Evolutionary conservation across 768 basidiomycete species (phyloP), one percentile per base, ranked within the genome.

Genomic region (Termitomyces sp.): DNA sequence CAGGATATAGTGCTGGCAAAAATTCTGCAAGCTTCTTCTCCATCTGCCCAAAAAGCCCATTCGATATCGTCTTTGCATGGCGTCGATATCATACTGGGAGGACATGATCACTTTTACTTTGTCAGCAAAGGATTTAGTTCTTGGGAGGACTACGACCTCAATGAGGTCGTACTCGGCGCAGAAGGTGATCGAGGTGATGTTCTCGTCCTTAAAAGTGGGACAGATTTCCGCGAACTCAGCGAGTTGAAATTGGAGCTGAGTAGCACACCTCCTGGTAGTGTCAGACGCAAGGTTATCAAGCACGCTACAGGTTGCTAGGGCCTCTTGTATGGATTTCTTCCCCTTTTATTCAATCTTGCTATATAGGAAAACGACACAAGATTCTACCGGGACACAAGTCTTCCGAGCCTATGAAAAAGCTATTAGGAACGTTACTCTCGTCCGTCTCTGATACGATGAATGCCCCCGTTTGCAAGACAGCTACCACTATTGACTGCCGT

Each of bases 41-140:
- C 88, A 1, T 73, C 77, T 13, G 77, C 75, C 18, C 87, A 86
- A 66, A 54, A 73, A 34, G 59, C 60, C 3, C 65, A 65, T 5
- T 64, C 81, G 2, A 77, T 88, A 44, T 73, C 73, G 20, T 69
- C 72, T 45, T 68, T 76, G 48, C 93, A 96, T 62, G 94, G 94
- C 6, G 87, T 87, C 2, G 94, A 95, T 67, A 72, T 95, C 27
- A 71, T 95, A 42, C 80, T 95, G 2, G 94, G 94, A 4, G 94
- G 94, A 2, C 94, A 96, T 65, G 94, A 96, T 67, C 94, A 96
- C 62, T 74, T 89, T 3, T 93, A 91, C 72, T 93, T 82, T 67
- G 79, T 83, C 44, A 83, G 87, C 37, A 83, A 79, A 63, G 91
- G 89, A 11, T 80, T 84, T 16, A 78, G 75, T 42, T 68, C 74